Evolutionary conservation across 2,329 filamentous ascomycete species (phyloP).

Genomic region (Calonectria pauciramosa): DNA sequence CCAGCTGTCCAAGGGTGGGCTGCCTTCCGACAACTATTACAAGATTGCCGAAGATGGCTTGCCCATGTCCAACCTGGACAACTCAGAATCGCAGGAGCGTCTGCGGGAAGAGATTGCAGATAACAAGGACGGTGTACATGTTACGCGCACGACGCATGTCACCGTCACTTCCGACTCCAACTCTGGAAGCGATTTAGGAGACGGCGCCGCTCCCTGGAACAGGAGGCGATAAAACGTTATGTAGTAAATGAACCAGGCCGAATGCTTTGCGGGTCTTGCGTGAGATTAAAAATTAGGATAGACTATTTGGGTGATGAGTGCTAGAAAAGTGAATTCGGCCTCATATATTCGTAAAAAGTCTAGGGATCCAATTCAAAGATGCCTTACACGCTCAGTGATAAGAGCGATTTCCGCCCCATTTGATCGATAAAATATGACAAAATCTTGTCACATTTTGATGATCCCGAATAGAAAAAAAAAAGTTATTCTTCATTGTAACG

Average conservation of each 20-base stretch:
- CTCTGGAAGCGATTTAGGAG: constrained; percentile 7
- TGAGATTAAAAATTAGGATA: neutral
- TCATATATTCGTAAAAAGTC: neutral
- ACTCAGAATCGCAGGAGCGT: constrained; percentile 28
- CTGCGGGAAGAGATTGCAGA: neutral
- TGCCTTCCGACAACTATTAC: constrained; percentile 26
- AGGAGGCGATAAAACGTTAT: neutral
- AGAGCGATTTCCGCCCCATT: neutral
- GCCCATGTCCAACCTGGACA: constrained; percentile 22
- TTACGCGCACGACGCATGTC: constrained; percentile 9
- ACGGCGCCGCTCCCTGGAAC: constrained; percentile 1
- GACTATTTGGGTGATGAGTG: neutral
- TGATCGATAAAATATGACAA: neutral
- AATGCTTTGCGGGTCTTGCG: neutral
- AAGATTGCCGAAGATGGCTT: constrained; percentile 28
- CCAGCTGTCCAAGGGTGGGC: neutral
- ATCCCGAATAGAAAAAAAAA: neutral
- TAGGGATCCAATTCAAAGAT: neutral
- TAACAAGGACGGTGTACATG: neutral
- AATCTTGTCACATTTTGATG: neutral
- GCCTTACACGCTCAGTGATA: neutral
- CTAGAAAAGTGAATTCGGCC: neutral
- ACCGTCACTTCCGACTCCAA: constrained; percentile 5
- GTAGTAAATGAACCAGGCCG: neutral
- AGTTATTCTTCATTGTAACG: neutral